Conservation (phyloP, 176 grass and related monocot species). For the Chrysopogon serrulatus region DNA sequence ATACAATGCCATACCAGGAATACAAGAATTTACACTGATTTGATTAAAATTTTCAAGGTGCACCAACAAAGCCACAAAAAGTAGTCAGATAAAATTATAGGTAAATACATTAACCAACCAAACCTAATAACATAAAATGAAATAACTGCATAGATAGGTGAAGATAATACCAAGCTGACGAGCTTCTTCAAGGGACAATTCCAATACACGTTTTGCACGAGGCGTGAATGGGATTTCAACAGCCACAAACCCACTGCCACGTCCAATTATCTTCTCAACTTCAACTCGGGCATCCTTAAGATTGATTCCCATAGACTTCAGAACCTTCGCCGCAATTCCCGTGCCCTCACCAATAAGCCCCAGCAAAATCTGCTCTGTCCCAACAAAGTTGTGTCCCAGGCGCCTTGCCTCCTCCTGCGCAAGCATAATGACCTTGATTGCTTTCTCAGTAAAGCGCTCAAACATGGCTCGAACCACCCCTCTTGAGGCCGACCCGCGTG, state of each 20-base stretch:
- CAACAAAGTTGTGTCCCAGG: conserved; percentile 93
- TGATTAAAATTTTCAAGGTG: not conserved
- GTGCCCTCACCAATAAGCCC: conserved; percentile 89
- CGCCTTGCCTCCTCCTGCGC: conserved; percentile 92
- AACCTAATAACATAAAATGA: conserved; percentile 3
- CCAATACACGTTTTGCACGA: conserved; percentile 90
- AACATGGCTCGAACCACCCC: conserved; percentile 81
- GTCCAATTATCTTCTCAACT: conserved; percentile 94
- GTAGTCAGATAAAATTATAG: not conserved
- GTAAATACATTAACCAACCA: not conserved
- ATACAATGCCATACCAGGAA: not conserved
- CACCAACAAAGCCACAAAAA: not conserved
- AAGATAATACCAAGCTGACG: conserved; percentile 69
- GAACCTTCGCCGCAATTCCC: conserved; percentile 89
- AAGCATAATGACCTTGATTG: conserved; percentile 98
- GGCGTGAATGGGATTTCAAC: conserved; percentile 99
- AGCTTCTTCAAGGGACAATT: conserved; percentile 92
- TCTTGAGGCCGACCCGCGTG: conserved; percentile 32
- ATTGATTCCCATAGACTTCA: conserved; percentile 95
- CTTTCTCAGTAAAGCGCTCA: conserved; percentile 86
- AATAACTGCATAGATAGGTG: not conserved
- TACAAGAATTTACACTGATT: not conserved
- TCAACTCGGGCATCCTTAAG: conserved; percentile 93
- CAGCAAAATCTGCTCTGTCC: conserved; percentile 88
- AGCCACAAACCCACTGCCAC: conserved; percentile 95